Base-by-base conservation (phyloP, 2,329 filamentous ascomycete species). In the Hymenotorrendiella dingleyae region DNA sequence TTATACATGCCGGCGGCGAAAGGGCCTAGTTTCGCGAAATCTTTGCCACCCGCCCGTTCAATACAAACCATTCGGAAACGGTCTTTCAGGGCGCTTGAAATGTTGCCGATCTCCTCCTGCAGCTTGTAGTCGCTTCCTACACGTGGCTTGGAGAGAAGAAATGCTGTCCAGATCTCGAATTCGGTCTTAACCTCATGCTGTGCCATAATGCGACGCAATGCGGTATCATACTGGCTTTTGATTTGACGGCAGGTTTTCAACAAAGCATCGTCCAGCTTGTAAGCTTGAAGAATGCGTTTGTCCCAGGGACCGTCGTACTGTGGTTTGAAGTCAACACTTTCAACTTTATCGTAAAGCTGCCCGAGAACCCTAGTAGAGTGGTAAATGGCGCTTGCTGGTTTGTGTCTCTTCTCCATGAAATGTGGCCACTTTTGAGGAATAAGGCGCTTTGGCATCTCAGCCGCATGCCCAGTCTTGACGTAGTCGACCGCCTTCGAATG, bases 401-500 rank as follows among this genome's bases (percentile, higher is more conserved):
- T 67, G 29, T 68, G 52, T 12, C 67, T 72, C 58, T 82, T 88
- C 60, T 89, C 84, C 82, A 94, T 91, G 60, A 91, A 97, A 61
- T 96, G 91, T 0, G 89, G 93, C 76, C 80, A 94, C 41, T 55
- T 66, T 5, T 55, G 68, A 0, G 85, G 80, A n/a, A 70, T 68
- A 4, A 93, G 67, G 0, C 72, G 67, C 42, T 28, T 67, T 65
- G 6, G 70, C 68, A 94, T 84, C 16, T 73, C 66, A 0, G 90
- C 91, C 0, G 85, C 77, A 8, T 83, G 73, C 0, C 93, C 93
- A 1, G 87, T 91, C 67, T 98, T 98, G 33, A 86, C 82, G 59
- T 93, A 98, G 62, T 98, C 93, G 1, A 98, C 93, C 0, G 93
- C 91, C 54, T 82, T 80, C 0, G 93, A 97, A 61, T 98, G 93